Conservation (phyloP, 306 rosid species). For the Aeschynomene evenia region DNA sequence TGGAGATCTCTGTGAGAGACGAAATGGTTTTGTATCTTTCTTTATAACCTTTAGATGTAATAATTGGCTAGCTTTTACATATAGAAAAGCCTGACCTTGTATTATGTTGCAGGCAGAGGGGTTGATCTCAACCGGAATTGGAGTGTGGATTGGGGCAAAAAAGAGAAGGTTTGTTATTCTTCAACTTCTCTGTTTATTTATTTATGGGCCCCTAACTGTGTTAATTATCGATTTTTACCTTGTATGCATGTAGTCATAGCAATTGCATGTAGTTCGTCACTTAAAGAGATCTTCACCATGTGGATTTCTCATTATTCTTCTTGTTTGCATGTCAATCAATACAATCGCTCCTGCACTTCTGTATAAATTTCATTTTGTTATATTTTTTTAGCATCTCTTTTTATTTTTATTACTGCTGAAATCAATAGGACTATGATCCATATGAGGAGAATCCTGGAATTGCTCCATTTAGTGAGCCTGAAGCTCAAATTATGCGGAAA, state of each 20-base stretch:
- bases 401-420: conserved; percentile 17
- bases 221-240: conserved; percentile 4
- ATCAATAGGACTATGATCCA: conserved; percentile 88
- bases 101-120: conserved; percentile 78
- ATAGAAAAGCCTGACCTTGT: conserved; percentile 36
- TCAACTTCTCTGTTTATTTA: conserved; percentile 1
- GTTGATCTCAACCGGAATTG: conserved; percentile 98
- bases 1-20: conserved; percentile 92
- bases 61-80: conserved; percentile 19
- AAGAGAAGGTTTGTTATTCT: conserved; percentile 69
- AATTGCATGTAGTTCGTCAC: not conserved
- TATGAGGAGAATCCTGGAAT: conserved; percentile 96
- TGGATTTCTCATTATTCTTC: conserved; percentile 18
- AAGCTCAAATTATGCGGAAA: conserved; percentile 90
- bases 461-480: conserved; percentile 96
- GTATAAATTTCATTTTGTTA: not conserved
- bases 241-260: not conserved
- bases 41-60: conserved; percentile 22
- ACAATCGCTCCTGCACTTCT: not conserved
- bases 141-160: conserved; percentile 99
- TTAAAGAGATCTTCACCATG: not conserved
- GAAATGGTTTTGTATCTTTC: conserved; percentile 67
- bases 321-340: conserved; percentile 18
- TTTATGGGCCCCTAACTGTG: not conserved
- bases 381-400: conserved; percentile 6